Evolutionary conservation across 2,329 filamentous ascomycete species (phyloP).

Genomic region (Teratosphaeria zuluensis): DNA sequence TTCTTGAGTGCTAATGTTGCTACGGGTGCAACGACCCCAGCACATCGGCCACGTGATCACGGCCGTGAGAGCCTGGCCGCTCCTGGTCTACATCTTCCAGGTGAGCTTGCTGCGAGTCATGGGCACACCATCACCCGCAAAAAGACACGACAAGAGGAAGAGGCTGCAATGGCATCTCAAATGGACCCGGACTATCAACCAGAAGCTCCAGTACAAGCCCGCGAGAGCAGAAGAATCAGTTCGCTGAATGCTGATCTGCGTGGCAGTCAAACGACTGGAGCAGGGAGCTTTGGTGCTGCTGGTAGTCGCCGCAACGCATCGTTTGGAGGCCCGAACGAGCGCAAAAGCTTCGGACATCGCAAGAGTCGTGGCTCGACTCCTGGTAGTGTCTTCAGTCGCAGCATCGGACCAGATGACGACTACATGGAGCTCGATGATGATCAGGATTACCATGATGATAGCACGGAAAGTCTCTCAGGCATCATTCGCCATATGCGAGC

Average conservation of each 20-base stretch:
- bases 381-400: constrained; percentile 31
- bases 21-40: constrained; percentile 63
- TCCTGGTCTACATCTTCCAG: not conserved
- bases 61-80: constrained; percentile 69
- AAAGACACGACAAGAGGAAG: constrained; percentile 27
- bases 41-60: constrained; percentile 49
- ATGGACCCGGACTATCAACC: constrained; percentile 40
- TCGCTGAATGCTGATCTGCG: constrained; percentile 59
- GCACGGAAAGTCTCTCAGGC: constrained; percentile 17
- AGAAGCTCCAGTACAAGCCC: constrained; percentile 36
- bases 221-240: constrained; percentile 71
- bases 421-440: constrained; percentile 25
- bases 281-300: constrained; percentile 40
- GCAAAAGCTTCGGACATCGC: constrained; percentile 48
- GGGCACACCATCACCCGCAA: constrained; percentile 13
- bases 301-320: constrained; percentile 59
- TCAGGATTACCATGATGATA: constrained; percentile 12
- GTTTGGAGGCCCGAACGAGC: constrained; percentile 56
- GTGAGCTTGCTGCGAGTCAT: not conserved
- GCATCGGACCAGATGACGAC: constrained; percentile 26
- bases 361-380: constrained; percentile 48
- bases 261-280: constrained; percentile 28
- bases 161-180: constrained; percentile 39
- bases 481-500: constrained; percentile 21
- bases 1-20: constrained; percentile 46